Percentiles rank a stretch among this genome's conserved stretches.
Evolutionary conservation across 1,139 yeast genomes (phyloP).

Genomic region (Yamadazyma friedrichii): DNA sequence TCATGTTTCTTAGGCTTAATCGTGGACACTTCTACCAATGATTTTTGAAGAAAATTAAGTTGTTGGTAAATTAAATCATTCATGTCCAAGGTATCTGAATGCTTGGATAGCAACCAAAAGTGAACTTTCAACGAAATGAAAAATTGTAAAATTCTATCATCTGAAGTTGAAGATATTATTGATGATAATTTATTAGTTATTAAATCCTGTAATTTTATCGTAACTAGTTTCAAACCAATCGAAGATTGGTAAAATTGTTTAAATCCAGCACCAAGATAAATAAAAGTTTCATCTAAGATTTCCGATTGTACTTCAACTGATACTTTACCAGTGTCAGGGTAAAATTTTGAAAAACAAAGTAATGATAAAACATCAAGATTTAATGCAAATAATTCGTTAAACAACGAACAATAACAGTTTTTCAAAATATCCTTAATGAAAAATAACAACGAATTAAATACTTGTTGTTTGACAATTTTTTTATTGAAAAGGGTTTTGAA

Average conservation of each 20-base stretch:
- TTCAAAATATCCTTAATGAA: slow-evolving; percentile 24
- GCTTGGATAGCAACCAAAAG: slow-evolving; percentile 20
- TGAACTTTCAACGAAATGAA: slow-evolving; percentile 33
- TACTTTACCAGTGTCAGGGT: slow-evolving; percentile 16
- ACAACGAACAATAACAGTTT: slow-evolving; percentile 34
- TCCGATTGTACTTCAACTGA: slow-evolving; percentile 12
- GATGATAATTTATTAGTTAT: slow-evolving; percentile 23
- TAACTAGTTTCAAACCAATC: slow-evolving; percentile 13
- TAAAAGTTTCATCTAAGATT: slow-evolving; percentile 6
- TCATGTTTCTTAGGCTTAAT: slow-evolving; percentile 1
- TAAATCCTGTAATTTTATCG: slow-evolving; percentile 24
- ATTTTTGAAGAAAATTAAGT: slow-evolving; percentile 4
- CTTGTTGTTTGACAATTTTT: slow-evolving; percentile 21
- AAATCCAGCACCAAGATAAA: slow-evolving; percentile 4
- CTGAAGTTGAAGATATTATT: slow-evolving; percentile 28
- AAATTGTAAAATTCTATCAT: slow-evolving; percentile 30
- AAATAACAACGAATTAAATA: slow-evolving; percentile 20
- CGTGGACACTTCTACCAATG: slow-evolving; percentile 7
- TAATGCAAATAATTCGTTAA: slow-evolving; percentile 29
- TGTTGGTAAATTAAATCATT: slow-evolving; percentile 5
- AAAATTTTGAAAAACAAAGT: slow-evolving; percentile 11
- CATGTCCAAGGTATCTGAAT: slow-evolving; percentile 1
- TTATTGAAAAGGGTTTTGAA: slow-evolving; percentile 25
- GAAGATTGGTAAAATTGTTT: slow-evolving; percentile 1
- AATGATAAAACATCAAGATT: slow-evolving; percentile 31